phyloP scores from a whole-genome alignment of 164 flowering plant species.

The Warburgia ugandensis region DNA sequence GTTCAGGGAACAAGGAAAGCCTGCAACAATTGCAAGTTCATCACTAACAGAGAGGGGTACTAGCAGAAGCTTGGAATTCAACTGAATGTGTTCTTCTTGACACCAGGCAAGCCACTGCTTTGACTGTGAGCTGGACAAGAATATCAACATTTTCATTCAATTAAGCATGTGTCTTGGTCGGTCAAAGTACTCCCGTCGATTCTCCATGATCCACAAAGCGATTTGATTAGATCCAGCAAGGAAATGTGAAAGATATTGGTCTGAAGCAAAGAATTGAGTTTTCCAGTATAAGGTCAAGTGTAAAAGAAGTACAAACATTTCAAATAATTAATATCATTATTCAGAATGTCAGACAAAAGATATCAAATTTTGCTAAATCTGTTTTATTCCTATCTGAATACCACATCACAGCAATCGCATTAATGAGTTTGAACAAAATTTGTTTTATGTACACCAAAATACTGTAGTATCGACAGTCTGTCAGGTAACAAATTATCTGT shows the following conservation, averaged over 20 bases:
- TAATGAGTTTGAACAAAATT: too few species aligned
- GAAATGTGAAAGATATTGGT: constrained; percentile 59
- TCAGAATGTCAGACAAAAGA: too few species aligned
- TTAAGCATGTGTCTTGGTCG: constrained; percentile 64
- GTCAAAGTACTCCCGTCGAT: constrained; percentile 81
- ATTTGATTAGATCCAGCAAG: constrained; percentile 75
- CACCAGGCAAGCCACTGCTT: constrained; percentile 92
- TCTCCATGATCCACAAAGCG: constrained; percentile 99
- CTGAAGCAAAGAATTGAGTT: constrained; percentile 35
- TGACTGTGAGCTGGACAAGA: constrained; percentile 77
- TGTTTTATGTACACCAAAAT: too few species aligned
- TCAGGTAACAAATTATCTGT: too few species aligned
- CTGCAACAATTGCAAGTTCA: constrained; percentile 94
- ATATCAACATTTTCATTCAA: constrained; percentile 70
- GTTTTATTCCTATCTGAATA: too few species aligned
- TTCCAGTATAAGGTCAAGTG: not conserved
- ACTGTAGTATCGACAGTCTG: too few species aligned
- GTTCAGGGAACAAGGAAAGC: constrained; percentile 69
- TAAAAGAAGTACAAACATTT: not conserved
- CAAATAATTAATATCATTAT: too few species aligned
- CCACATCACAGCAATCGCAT: too few species aligned
- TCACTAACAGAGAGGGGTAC: constrained; percentile 89
- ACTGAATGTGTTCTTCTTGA: constrained; percentile 73
- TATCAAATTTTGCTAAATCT: too few species aligned
- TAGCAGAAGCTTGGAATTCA: constrained; percentile 48